These are phyloP conservation scores for Naganishia liquefaciens DNA, from an alignment of 1,284 basidiomycete genomes.

Conservation along the genomic window DNA sequence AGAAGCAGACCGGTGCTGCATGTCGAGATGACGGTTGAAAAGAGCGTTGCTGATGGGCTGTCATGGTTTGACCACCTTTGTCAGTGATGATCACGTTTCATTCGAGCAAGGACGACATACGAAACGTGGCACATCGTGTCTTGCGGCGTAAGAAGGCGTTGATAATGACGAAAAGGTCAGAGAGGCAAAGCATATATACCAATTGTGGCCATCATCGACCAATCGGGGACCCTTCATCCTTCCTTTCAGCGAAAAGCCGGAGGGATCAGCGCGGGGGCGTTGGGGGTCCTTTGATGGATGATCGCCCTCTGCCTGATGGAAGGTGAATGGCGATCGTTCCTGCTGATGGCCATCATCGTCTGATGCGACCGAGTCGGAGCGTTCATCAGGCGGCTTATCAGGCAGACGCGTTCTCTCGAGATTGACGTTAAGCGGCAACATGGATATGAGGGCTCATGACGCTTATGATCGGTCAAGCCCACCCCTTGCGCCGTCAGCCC, in stretches of 20 bases:
- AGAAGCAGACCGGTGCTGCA: conserved; percentile 35
- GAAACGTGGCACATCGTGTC: conserved; percentile 42
- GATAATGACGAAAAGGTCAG: not conserved
- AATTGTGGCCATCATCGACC: not conserved
- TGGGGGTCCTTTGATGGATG: not conserved
- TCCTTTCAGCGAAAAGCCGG: not conserved
- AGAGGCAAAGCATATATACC: not conserved
- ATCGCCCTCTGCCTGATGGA: not conserved
- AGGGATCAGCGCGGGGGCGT: not conserved
- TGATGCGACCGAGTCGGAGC: too few relatives aligned
- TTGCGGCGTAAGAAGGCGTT: not conserved
- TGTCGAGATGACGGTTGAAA: conserved; percentile 37
- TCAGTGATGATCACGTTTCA: not conserved
- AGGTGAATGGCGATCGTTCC: not conserved
- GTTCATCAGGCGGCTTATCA: too few relatives aligned
- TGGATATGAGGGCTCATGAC: too few relatives aligned
- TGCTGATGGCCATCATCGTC: not conserved
- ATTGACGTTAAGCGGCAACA: too few relatives aligned
- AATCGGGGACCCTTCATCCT: not conserved
- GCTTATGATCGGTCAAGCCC: too few relatives aligned
- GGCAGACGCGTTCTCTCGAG: too few relatives aligned
- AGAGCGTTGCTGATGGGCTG: conserved; percentile 40
- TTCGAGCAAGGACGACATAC: not conserved
- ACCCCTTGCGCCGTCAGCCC: too few relatives aligned
- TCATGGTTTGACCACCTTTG: not conserved